Conservation (phyloP, 306 rosid species). For the Sesbania bispinosa region DNA sequence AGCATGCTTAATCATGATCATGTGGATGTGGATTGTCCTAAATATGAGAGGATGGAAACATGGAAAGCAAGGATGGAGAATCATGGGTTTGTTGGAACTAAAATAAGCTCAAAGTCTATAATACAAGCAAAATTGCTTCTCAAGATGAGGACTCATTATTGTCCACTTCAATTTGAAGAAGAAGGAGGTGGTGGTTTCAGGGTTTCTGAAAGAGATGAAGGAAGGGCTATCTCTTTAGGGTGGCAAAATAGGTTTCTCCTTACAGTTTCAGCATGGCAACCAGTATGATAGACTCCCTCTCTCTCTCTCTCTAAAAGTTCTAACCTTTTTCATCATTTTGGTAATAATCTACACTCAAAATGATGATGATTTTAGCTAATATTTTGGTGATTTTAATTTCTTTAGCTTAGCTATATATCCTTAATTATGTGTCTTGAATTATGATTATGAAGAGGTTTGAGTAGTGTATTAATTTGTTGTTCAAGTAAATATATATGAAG, state of each 20-base stretch:
- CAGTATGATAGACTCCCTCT: no score
- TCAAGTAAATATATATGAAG: slow-evolving; percentile 27
- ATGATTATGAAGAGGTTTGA: no score
- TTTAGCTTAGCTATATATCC: not conserved
- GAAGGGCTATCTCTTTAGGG: slow-evolving; percentile 63
- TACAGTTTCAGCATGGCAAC: slow-evolving; percentile 69
- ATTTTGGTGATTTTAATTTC: not conserved
- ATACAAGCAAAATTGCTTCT: slow-evolving; percentile 72
- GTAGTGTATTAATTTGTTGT: no score
- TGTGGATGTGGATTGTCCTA: slow-evolving; percentile 31
- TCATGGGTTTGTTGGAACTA: slow-evolving; percentile 48
- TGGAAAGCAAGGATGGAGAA: slow-evolving; percentile 72
- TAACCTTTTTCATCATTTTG: slow-evolving; percentile 42
- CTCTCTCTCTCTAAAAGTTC: no score
- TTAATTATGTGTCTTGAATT: not conserved
- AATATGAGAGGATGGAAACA: slow-evolving; percentile 55
- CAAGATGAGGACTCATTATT: slow-evolving; percentile 71
- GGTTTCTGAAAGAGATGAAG: slow-evolving; percentile 74
- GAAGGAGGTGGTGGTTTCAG: slow-evolving; percentile 63
- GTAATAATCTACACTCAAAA: slow-evolving; percentile 29
- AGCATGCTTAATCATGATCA: slow-evolving; percentile 49
- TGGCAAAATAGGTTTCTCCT: slow-evolving; percentile 82
- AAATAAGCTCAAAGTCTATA: slow-evolving; percentile 56
- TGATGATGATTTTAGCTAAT: slow-evolving; percentile 19
- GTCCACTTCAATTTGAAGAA: slow-evolving; percentile 52